These are phyloP conservation scores for Pseudonitzschia delicatissima DNA, from an alignment of 108 stramenopile species.

Conservation along the genomic window DNA sequence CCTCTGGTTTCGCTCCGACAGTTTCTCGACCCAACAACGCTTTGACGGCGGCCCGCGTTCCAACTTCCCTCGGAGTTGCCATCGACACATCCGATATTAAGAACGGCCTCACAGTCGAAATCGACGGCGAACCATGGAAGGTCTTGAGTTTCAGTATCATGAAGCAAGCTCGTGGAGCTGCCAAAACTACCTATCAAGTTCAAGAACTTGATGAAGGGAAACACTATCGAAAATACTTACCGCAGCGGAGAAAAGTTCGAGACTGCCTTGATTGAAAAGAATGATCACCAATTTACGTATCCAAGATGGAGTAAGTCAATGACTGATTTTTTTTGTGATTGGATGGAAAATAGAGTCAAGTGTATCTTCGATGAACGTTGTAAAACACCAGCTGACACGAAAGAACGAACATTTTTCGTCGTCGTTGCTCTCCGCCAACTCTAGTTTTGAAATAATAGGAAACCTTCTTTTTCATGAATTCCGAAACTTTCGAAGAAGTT, in stretches of 20 bases:
- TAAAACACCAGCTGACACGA: neutral
- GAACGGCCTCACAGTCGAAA: constrained; percentile 91
- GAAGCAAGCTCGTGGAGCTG: constrained; percentile 90
- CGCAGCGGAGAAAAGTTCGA: constrained; percentile 89
- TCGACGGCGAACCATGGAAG: constrained; percentile 90
- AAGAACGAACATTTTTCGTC: neutral
- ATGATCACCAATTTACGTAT: constrained; percentile 84
- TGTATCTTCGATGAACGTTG: neutral
- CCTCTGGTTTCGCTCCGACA: neutral
- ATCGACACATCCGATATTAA: constrained; percentile 91
- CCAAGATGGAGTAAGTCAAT: constrained; percentile 67
- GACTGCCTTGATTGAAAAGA: constrained; percentile 85
- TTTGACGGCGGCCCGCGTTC: neutral
- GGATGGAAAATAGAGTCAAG: neutral
- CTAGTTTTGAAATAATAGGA: constrained; percentile 20
- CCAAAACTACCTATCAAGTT: constrained; percentile 91
- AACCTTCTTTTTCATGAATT: constrained; percentile 89
- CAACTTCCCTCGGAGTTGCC: constrained; percentile 51
- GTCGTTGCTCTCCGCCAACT: neutral
- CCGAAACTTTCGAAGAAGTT: constrained; percentile 88
- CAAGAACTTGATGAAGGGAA: constrained; percentile 91
- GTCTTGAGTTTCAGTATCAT: constrained; percentile 89
- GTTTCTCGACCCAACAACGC: neutral
- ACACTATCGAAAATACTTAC: constrained; percentile 92
- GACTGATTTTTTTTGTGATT: constrained; percentile 1